Evolutionary conservation across 352 stramenopile species (phyloP).

Genomic region (Phytophthora pinifolia): DNA sequence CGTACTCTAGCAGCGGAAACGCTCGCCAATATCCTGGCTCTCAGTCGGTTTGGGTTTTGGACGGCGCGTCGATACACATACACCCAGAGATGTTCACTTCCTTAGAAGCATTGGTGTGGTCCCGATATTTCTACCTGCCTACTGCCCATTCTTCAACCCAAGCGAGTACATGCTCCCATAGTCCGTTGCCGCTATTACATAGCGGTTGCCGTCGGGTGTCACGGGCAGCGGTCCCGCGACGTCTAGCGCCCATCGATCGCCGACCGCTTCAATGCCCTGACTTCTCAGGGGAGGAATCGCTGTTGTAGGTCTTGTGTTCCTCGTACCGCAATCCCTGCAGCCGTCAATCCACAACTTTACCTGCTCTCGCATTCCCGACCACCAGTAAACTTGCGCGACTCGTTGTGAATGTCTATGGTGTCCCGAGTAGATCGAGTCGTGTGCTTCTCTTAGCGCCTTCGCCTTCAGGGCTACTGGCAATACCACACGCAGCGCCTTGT

Average conservation of each 20-base stretch:
- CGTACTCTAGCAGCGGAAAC: no score
- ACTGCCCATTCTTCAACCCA: no score
- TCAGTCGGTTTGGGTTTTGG: no score
- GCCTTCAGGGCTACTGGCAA: no score
- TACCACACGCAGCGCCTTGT: no score
- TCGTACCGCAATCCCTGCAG: constrained; percentile 3
- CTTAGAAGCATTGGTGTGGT: no score
- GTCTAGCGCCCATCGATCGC: constrained; percentile 1
- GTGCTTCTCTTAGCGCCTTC: neutral
- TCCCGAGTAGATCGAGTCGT: constrained; percentile 7
- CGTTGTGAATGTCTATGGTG: neutral
- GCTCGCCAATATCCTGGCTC: no score
- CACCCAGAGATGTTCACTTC: no score
- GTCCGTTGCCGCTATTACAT: neutral
- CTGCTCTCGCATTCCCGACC: neutral
- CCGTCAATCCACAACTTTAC: neutral
- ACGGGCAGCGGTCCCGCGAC: no score
- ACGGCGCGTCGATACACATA: no score
- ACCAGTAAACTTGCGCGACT: neutral
- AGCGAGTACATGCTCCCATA: no score
- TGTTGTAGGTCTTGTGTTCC: neutral
- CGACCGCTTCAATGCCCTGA: neutral
- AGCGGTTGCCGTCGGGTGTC: neutral
- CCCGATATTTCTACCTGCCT: no score
- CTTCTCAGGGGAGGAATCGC: constrained; percentile 1